Conservation (phyloP, 345 rosid species). For the Clarkia xantiana region DNA sequence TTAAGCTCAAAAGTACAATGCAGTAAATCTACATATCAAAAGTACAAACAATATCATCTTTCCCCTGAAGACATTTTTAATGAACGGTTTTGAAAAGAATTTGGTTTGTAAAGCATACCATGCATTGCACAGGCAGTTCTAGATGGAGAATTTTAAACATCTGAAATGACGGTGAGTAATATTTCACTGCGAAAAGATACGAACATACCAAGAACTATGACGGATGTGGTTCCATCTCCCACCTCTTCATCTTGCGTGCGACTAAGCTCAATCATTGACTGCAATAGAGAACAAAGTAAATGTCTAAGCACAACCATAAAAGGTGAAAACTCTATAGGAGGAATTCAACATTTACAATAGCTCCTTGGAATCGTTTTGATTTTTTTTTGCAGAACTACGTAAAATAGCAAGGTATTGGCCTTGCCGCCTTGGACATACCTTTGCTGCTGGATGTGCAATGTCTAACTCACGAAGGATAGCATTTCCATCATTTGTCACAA, state of each 20-base stretch:
- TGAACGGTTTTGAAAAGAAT: too few species aligned
- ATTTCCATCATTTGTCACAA: constrained; percentile 92
- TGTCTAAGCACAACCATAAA: constrained; percentile 4
- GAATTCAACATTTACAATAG: neutral
- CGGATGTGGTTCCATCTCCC: constrained; percentile 97
- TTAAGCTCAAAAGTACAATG: too few species aligned
- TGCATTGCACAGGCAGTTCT: neutral
- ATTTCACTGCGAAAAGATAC: neutral
- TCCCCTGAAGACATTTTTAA: too few species aligned
- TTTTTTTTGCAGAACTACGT: too few species aligned
- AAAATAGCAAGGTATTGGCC: too few species aligned
- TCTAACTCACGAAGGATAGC: constrained; percentile 86
- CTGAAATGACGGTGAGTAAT: neutral
- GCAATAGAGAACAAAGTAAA: constrained; percentile 10
- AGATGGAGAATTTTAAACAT: neutral
- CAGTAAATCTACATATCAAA: too few species aligned
- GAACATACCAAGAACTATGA: constrained; percentile 74
- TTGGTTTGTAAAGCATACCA: too few species aligned
- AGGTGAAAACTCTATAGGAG: neutral
- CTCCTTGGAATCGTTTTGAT: too few species aligned
- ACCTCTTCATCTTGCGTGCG: constrained; percentile 98
- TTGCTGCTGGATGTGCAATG: constrained; percentile 92
- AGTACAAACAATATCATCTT: too few species aligned
- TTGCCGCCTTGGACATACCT: constrained; percentile 22
- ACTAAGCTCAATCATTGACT: constrained; percentile 95